Evolutionary conservation across 805 yeast genomes (phyloP), one percentile per base, ranked within the genome.

Genomic region (Pichia eremophila): DNA sequence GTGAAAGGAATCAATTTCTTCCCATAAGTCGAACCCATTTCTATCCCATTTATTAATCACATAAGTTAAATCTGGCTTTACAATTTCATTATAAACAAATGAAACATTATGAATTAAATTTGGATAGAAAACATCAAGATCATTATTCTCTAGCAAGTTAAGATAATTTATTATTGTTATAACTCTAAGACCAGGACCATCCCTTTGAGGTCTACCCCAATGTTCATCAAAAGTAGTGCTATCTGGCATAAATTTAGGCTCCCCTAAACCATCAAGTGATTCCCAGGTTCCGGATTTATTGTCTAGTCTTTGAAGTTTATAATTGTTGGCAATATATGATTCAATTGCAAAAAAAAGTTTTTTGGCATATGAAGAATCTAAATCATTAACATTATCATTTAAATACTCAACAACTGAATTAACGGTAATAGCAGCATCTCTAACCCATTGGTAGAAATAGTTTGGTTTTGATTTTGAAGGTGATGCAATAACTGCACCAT

Each of bases 201-300:
- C 98, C 50, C 88, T 75, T 65, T 91, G 98, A 1, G 98, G 98
- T 55, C 98, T 72, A 2, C 98, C 98, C 98, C 98, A 91, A 35
- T 69, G 62, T 2, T 68, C 81, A 7, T 63, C 62, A 57, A 84
- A 91, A 1, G 85, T 70, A 0, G 77, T 57, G 25, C 83, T 81
- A 60, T 87, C 76, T 5, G 81, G 78, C 61, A 73, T 62, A 60
- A 84, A 91, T 63, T 91, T 91, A 8, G 98, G 97, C 62, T 91
- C 98, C 2, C 97, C 98, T 34, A 90, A 69, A 2, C 86, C 88
- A 9, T 65, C 64, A 42, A 74, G 67, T 49, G 69, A 70, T 11
- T 67, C 63, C 53, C 77, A 78, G 2, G 63, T 59, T 0, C 97
- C 97, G 11, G 89, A 79, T 28, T 77, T 78, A 60, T 88, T 91